Evolutionary conservation across 2,329 filamentous ascomycete genomes (phyloP).

Genomic region (Exutisphaerella laricina): DNA sequence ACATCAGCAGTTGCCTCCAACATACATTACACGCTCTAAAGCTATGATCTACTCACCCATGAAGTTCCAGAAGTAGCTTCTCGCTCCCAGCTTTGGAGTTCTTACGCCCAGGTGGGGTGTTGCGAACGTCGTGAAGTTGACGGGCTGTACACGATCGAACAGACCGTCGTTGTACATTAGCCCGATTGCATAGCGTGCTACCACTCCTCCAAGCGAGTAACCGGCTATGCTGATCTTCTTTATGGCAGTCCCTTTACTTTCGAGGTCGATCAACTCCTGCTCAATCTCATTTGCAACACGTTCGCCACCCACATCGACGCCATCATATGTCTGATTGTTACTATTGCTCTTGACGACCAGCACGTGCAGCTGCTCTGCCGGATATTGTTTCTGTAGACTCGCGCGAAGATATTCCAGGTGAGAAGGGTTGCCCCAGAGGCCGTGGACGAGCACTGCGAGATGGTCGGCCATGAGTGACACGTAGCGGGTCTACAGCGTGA

Average conservation of each 20-base stretch:
- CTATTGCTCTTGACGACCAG: conserved; percentile 67
- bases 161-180: conserved; percentile 74
- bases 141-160: conserved; percentile 71
- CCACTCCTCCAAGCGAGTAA: conserved; percentile 82
- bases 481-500: no score
- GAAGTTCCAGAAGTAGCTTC: conserved; percentile 60
- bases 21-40: no score
- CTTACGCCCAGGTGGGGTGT: conserved; percentile 61
- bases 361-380: conserved; percentile 61
- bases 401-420: conserved; percentile 66
- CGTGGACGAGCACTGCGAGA: conserved; percentile 72
- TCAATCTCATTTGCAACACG: conserved; percentile 60
- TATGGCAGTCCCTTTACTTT: conserved; percentile 62
- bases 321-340: conserved; percentile 63
- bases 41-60: no score
- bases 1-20: no score
- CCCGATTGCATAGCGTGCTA: conserved; percentile 81
- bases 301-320: conserved; percentile 64
- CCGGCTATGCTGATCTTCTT: conserved; percentile 80
- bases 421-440: conserved; percentile 71
- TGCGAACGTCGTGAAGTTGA: conserved; percentile 92
- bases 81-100: conserved; percentile 40
- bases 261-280: conserved; percentile 49
- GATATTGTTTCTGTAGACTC: conserved; percentile 55
- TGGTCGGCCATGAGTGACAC: conserved; percentile 46